phyloP scores from a whole-genome alignment of 306 rosid species.

The Quercus rubra region DNA sequence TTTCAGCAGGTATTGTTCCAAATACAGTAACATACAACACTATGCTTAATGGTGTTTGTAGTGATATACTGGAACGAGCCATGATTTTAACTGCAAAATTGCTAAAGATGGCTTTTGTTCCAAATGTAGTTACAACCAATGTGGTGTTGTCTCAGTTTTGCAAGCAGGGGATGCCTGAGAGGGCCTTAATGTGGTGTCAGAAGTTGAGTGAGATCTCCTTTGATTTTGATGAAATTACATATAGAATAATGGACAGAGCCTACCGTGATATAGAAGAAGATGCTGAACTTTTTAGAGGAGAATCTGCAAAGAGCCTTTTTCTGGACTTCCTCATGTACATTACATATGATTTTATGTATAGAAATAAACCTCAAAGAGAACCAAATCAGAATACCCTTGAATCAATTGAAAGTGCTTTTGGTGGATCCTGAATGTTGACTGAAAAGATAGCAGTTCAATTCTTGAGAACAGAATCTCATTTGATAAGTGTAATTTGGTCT shows the following conservation, averaged over 20 bases:
- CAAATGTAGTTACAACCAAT: conserved; percentile 60
- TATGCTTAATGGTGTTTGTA: conserved; percentile 52
- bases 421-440: conserved; percentile 33
- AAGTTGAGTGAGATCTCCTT: conserved; percentile 51
- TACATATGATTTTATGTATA: conserved; percentile 58
- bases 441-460: conserved; percentile 9
- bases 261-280: conserved; percentile 35
- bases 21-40: conserved; percentile 65
- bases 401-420: conserved; percentile 31
- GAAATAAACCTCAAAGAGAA: conserved; percentile 33
- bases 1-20: conserved; percentile 57
- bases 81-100: conserved; percentile 65
- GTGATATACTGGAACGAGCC: conserved; percentile 62
- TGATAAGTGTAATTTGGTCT: not conserved
- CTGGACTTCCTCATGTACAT: conserved; percentile 78
- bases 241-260: conserved; percentile 51
- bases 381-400: conserved; percentile 25
- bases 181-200: conserved; percentile 69
- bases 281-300: conserved; percentile 26
- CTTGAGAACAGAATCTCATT: not conserved
- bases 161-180: conserved; percentile 77
- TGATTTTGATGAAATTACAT: conserved; percentile 52
- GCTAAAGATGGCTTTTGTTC: conserved; percentile 68
- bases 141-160: conserved; percentile 63
- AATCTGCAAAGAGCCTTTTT: conserved; percentile 52